A percentile compares a stretch with the other conserved stretches of the same genome.
Conservation (phyloP, 495 filamentous ascomycete genomes). For the Talaromyces nanjingensis region DNA sequence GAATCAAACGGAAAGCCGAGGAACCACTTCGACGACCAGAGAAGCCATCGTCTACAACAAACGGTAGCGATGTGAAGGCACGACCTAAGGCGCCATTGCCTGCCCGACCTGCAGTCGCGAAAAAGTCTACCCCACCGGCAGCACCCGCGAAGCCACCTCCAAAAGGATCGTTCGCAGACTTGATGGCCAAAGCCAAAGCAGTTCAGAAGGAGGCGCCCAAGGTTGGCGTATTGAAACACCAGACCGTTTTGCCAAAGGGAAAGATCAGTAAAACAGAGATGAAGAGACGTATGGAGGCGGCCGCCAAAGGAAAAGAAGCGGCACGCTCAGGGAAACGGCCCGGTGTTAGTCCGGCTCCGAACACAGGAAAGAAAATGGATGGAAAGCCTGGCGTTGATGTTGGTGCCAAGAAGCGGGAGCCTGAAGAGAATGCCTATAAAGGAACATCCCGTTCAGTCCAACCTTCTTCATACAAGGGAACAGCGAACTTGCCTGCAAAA, state of each 20-base stretch:
- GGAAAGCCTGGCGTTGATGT: constrained; percentile 17
- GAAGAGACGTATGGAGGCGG: constrained; percentile 28
- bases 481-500: constrained; percentile 29
- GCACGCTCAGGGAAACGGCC: constrained; percentile 20
- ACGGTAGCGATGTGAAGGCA: constrained; percentile 15
- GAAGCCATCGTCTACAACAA: constrained; percentile 15
- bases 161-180: constrained; percentile 36
- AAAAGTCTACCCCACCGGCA: constrained; percentile 18
- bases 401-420: constrained; percentile 19
- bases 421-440: constrained; percentile 37
- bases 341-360: constrained; percentile 12
- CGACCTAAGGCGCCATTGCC: constrained; percentile 9
- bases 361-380: constrained; percentile 11
- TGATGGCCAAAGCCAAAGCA: constrained; percentile 34
- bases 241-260: constrained; percentile 26
- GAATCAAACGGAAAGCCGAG: constrained; percentile 40
- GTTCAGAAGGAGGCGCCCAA: constrained; percentile 29
- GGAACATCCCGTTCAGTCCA: constrained; percentile 44
- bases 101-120: constrained; percentile 19
- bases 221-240: constrained; percentile 31
- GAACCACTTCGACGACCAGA: constrained; percentile 26
- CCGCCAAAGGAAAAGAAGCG: constrained; percentile 25
- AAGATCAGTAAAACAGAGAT: constrained; percentile 33
- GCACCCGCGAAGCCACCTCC: constrained; percentile 30
- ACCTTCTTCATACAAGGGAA: constrained; percentile 51